Conservation (phyloP, 805 yeast genomes). For the Hanseniaspora vineae region DNA sequence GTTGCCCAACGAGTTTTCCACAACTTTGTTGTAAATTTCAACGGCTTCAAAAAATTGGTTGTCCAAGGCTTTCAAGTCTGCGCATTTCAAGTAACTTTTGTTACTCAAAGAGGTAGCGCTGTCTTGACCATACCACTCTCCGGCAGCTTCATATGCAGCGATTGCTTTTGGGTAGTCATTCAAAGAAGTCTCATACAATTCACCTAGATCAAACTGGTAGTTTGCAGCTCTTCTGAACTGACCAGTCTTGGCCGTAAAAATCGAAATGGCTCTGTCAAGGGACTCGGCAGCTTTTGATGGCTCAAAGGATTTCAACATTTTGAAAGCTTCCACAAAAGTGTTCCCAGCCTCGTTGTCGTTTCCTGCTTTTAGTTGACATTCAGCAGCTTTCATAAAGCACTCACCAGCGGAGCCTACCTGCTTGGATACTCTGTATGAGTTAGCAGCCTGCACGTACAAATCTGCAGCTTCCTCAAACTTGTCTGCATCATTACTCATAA, state of each 20-base stretch:
- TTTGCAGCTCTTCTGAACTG: conserved; percentile 95
- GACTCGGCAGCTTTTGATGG: conserved; percentile 70
- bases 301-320: conserved; percentile 62
- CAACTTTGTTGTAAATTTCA: conserved; percentile 63
- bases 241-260: conserved; percentile 71
- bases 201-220: conserved; percentile 83
- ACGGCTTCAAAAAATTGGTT: conserved; percentile 71
- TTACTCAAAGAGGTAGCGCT: conserved; percentile 83
- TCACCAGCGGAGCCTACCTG: conserved; percentile 66
- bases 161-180: conserved; percentile 59
- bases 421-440: conserved; percentile 64
- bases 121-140: conserved; percentile 91
- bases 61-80: conserved; percentile 69
- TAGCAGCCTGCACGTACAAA: conserved; percentile 85
- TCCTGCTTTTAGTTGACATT: conserved; percentile 50
- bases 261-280: conserved; percentile 61
- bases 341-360: conserved; percentile 87
- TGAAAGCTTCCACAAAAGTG: conserved; percentile 80
- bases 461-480: conserved; percentile 89
- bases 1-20: conserved; percentile 61
- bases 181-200: conserved; percentile 64
- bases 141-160: conserved; percentile 77
- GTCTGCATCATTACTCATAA: conserved; percentile 46
- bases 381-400: conserved; percentile 78
- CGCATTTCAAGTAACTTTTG: conserved; percentile 79